Evolutionary conservation across 2,329 filamentous ascomycete species (phyloP), one percentile per base, ranked within the genome.

Genomic region (Colletotrichum tabaci): DNA sequence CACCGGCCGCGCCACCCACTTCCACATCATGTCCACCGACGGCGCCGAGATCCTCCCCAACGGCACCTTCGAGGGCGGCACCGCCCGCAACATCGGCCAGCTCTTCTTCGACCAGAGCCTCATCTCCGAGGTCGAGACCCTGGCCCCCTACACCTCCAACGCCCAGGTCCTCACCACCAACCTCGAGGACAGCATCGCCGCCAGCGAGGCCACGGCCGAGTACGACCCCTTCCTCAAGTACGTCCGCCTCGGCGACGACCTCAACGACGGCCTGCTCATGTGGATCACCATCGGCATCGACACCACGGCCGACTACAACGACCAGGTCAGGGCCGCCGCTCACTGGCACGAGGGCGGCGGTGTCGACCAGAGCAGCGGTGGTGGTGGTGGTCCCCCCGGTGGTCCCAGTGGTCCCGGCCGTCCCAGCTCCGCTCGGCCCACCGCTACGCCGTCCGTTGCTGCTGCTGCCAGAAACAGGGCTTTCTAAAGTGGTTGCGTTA

Each of bases 271-370:
- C 21, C 75, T 90, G 38, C 83, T 90, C 61, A 86, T 82, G 2
- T 90, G 88, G 88, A 85, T 90, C 64, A 82, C 84, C 3, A 80
- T 89, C 58, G 88, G 85, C 12, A 83, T 90, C 60, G 84, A 88
- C 74, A 77, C 77, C 35, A 73, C 75, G 13, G 71, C 75, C 26
- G 44, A 73, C 66, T 57, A 61, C 55, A 67, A 57, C 57, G 67
- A 67, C 57, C 72, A 71, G 8, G 67, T 69, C 55, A 44, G 47
- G n/a, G 60, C 69, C 9, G 69, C 69, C 2, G 69, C 69, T 3
- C 69, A 72, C 52, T 72, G 65, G 23, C 26, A 72, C 55, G 69
- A 72, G 66, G 69, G 60, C 7, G 66, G 69, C 16, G 69, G 69
- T 12, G 69, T 70, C 44, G 69, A 68, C 53, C 60, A 60, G 66